Percentiles rank a stretch among this genome's conserved stretches.
These are phyloP conservation scores for Echium plantagineum DNA, from an alignment of 257 asterid species.

Conservation along the genomic window DNA sequence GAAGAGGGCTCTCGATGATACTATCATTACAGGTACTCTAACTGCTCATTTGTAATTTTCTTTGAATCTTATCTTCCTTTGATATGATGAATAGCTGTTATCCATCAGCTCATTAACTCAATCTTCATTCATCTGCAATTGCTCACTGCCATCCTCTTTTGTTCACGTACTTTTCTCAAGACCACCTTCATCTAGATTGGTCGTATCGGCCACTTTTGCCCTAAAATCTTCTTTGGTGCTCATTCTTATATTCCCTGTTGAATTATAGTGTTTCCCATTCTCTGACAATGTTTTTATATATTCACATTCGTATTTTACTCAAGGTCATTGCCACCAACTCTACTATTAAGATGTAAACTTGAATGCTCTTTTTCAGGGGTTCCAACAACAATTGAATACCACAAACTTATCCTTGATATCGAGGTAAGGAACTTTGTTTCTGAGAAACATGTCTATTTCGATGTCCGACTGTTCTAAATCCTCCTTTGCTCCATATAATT, in stretches of 20 bases:
- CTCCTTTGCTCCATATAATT: background rate
- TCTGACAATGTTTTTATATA: no score
- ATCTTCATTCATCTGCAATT: background rate
- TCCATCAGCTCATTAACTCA: background rate
- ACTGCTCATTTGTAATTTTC: background rate
- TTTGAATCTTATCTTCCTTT: background rate
- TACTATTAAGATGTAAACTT: background rate
- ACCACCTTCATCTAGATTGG: background rate
- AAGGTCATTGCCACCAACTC: background rate
- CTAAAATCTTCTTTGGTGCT: background rate
- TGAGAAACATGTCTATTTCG: background rate
- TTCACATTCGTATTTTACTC: no score
- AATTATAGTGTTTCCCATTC: background rate
- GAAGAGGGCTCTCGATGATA: slow-evolving; percentile 96
- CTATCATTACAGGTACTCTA: slow-evolving; percentile 66
- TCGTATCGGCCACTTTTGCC: background rate
- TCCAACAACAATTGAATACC: slow-evolving; percentile 95
- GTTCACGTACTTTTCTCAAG: background rate
- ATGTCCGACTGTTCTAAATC: background rate
- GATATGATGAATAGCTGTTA: background rate
- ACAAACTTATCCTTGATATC: slow-evolving; percentile 88
- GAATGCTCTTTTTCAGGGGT: slow-evolving; percentile 45
- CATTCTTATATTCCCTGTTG: background rate
- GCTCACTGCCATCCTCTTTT: background rate
- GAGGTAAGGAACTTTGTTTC: slow-evolving; percentile 44